These are phyloP conservation scores for Syzygium jambos DNA, from an alignment of 345 rosid genomes.

Conservation along the genomic window DNA sequence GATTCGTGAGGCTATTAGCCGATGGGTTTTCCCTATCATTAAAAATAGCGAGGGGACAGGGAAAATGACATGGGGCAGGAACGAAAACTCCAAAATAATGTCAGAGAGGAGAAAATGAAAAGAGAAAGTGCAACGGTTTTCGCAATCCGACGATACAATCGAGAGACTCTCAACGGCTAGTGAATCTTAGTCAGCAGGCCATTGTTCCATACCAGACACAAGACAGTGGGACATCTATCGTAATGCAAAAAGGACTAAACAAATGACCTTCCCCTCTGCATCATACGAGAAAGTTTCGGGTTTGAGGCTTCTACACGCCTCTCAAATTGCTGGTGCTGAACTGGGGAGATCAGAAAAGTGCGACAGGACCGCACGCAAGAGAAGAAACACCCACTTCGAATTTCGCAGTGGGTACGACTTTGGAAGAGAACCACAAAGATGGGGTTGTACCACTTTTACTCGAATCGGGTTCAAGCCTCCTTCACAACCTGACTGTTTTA, in stretches of 20 bases:
- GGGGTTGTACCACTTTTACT: not conserved
- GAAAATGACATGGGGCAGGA: no score
- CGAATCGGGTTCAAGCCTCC: not conserved
- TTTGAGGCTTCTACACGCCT: not conserved
- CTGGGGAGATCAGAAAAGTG: not conserved
- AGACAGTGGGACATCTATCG: not conserved
- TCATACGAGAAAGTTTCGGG: not conserved
- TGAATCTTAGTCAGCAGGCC: not conserved
- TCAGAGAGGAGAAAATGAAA: not conserved
- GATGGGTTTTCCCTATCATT: not conserved
- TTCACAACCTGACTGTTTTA: not conserved
- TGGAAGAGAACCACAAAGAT: not conserved
- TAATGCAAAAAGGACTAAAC: not conserved
- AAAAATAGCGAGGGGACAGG: no score
- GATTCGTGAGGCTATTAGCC: not conserved
- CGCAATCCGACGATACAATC: not conserved
- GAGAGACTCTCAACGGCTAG: not conserved
- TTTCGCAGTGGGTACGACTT: not conserved
- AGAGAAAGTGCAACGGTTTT: not conserved
- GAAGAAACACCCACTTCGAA: not conserved
- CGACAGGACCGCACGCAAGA: not conserved
- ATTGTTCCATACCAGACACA: not conserved
- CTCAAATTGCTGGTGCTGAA: not conserved
- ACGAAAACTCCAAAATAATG: not conserved
- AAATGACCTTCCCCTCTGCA: not conserved